phyloP scores from a whole-genome alignment of 2,329 filamentous ascomycete species.

The Hymenotorrendiella dingleyae region DNA sequence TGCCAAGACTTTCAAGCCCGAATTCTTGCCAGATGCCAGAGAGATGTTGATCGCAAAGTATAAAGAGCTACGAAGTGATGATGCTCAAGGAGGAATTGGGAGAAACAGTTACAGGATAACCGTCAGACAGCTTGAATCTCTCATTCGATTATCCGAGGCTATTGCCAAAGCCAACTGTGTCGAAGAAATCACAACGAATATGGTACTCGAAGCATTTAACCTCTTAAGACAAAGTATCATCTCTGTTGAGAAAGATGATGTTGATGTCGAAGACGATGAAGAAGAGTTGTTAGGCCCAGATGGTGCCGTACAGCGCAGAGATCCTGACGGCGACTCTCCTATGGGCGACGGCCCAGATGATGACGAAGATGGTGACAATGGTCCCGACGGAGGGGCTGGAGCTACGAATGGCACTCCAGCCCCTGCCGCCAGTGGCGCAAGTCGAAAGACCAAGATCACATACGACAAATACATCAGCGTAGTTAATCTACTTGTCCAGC shows the following conservation, averaged over 20 bases:
- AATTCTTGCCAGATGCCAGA: constrained; percentile 85
- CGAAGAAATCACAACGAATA: constrained; percentile 75
- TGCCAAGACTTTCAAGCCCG: constrained; percentile 86
- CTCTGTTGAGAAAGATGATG: constrained; percentile 93
- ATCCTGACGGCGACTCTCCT: constrained; percentile 43
- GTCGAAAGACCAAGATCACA: constrained; percentile 74
- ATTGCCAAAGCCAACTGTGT: constrained; percentile 98
- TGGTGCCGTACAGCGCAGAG: constrained; percentile 37
- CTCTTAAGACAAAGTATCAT: constrained; percentile 93
- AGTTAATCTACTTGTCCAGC: constrained; percentile 76
- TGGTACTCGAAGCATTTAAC: constrained; percentile 89
- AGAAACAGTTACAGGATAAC: constrained; percentile 97
- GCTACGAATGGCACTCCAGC: constrained; percentile 22
- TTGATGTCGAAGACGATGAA: constrained; percentile 83
- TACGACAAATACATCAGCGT: constrained; percentile 94
- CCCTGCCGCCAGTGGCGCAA: constrained; percentile 14
- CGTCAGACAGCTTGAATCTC: constrained; percentile 87
- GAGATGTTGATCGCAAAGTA: constrained; percentile 83
- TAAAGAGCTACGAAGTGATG: constrained; percentile 89
- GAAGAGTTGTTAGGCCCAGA: constrained; percentile 44
- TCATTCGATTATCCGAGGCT: constrained; percentile 95
- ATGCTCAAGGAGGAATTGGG: constrained; percentile 88
- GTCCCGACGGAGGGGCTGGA: constrained; percentile 24
- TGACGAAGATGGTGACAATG: constrained; percentile 39
- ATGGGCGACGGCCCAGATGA: constrained; percentile 44